phyloP scores from a whole-genome alignment of 805 yeast species.

The Ogataea minuta region DNA sequence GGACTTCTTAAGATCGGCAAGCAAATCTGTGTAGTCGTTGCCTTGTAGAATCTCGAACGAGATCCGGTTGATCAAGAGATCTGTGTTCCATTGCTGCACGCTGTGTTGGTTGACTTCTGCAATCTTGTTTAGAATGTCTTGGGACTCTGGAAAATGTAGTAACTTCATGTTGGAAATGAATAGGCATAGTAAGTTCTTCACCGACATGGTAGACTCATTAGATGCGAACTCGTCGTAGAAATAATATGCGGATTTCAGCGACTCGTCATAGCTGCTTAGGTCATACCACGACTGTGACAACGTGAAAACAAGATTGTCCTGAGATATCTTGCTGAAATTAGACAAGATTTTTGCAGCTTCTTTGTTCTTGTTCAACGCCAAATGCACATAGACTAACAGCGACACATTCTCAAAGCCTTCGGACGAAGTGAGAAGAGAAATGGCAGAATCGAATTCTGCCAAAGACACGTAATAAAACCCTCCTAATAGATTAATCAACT shows the following conservation, averaged over 20 bases:
- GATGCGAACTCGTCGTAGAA: constrained; percentile 81
- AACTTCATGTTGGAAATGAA: constrained; percentile 76
- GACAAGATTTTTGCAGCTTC: constrained; percentile 46
- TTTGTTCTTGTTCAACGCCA: constrained; percentile 42
- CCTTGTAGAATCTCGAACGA: constrained; percentile 60
- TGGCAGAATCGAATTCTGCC: constrained; percentile 43
- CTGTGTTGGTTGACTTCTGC: constrained; percentile 21
- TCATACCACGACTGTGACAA: constrained; percentile 71
- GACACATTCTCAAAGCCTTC: constrained; percentile 39
- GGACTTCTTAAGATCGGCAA: constrained; percentile 41
- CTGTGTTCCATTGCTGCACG: constrained; percentile 33
- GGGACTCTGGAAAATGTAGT: constrained; percentile 79
- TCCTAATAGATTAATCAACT: constrained; percentile 16
- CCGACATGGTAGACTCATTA: constrained; percentile 42
- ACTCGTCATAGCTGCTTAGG: constrained; percentile 41
- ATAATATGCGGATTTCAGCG: constrained; percentile 50
- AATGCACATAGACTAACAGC: constrained; percentile 37
- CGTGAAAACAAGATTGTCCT: constrained; percentile 75
- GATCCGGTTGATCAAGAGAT: constrained; percentile 63
- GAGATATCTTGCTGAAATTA: constrained; percentile 46
- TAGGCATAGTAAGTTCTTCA: constrained; percentile 56
- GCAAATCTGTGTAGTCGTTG: constrained; percentile 22
- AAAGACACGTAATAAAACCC: constrained; percentile 29
- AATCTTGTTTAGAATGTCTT: constrained; percentile 52
- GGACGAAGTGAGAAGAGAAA: constrained; percentile 35